These are phyloP conservation scores for Ceratocystis cubensis DNA, from an alignment of 2,329 filamentous ascomycete genomes.

Conservation along the genomic window DNA sequence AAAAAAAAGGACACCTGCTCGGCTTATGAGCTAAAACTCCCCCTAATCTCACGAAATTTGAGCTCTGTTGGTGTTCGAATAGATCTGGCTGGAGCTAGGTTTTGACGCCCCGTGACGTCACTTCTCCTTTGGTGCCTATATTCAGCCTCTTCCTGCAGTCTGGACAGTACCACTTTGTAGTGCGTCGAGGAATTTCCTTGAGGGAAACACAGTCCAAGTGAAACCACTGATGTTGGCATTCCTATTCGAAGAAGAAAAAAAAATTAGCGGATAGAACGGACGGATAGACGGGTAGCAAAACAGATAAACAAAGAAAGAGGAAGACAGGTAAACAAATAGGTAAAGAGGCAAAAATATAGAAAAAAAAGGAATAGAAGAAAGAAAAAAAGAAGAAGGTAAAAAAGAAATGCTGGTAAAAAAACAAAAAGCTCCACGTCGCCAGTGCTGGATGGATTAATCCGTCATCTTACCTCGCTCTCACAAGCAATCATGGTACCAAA, in stretches of 20 bases:
- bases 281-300: too few species aligned
- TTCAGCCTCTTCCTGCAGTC: conserved; percentile 54
- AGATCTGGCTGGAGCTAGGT: conserved; percentile 26
- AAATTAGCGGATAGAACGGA: conserved; percentile 21
- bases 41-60: too few species aligned
- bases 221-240: conserved; percentile 77
- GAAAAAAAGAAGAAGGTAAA: too few species aligned
- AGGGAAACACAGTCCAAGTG: conserved; percentile 67
- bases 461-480: conserved; percentile 57
- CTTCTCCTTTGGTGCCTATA: conserved; percentile 51
- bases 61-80: conserved; percentile 7
- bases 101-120: conserved; percentile 45
- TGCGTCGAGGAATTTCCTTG: conserved; percentile 52
- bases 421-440: too few species aligned
- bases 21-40: too few species aligned
- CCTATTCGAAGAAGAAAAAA: conserved; percentile 26
- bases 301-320: too few species aligned
- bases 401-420: too few species aligned
- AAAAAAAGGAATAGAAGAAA: conserved; percentile 14
- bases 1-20: conserved; percentile 10
- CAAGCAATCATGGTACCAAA: conserved; percentile 76
- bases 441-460: neutral
- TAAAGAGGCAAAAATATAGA: neutral
- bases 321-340: neutral
- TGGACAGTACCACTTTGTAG: conserved; percentile 76